These are phyloP conservation scores for Pittosporum tobira DNA, from an alignment of 129 eudicot genomes.

Conservation along the genomic window DNA sequence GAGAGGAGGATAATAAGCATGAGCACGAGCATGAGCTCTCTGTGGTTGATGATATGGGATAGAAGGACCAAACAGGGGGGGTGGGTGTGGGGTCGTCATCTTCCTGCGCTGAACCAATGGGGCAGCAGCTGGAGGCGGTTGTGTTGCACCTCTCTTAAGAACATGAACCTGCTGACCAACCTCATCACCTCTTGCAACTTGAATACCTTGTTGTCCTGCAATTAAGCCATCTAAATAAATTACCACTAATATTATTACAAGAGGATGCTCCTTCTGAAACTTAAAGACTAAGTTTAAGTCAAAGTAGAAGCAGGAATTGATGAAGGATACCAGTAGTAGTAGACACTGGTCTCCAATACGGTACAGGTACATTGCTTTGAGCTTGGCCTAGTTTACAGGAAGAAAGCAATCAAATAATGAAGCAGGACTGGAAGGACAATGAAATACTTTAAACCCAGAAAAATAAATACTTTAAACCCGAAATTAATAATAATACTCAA, in stretches of 20 bases:
- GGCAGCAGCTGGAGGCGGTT: constrained; percentile 34
- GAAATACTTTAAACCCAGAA: too few relatives aligned
- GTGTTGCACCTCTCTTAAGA: constrained; percentile 37
- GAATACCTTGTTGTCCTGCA: constrained; percentile 26
- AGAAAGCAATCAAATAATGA: neutral
- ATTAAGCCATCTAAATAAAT: constrained; percentile 8
- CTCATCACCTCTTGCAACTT: constrained; percentile 14
- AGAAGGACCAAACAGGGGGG: constrained; percentile 15
- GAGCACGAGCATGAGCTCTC: constrained; percentile 10
- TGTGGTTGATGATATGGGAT: constrained; percentile 8
- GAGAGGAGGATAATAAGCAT: too few relatives aligned
- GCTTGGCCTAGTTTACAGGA: constrained; percentile 20
- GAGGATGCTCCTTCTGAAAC: constrained; percentile 11
- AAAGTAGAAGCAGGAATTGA: neutral
- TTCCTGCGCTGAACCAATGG: constrained; percentile 40
- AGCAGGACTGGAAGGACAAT: neutral
- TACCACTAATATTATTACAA: constrained; percentile 6
- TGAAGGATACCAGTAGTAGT: constrained; percentile 25
- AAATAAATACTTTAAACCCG: too few relatives aligned
- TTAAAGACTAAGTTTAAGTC: constrained; percentile 1
- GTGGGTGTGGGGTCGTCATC: constrained; percentile 19
- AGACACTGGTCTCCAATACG: constrained; percentile 3
- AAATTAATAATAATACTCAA: neutral
- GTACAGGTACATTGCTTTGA: constrained; percentile 13
- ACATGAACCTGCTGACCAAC: constrained; percentile 9